Evolutionary conservation across 2,329 filamentous ascomycete species (phyloP), one percentile per base, ranked within the genome.

Genomic region (Penicillium sclerotigenum): DNA sequence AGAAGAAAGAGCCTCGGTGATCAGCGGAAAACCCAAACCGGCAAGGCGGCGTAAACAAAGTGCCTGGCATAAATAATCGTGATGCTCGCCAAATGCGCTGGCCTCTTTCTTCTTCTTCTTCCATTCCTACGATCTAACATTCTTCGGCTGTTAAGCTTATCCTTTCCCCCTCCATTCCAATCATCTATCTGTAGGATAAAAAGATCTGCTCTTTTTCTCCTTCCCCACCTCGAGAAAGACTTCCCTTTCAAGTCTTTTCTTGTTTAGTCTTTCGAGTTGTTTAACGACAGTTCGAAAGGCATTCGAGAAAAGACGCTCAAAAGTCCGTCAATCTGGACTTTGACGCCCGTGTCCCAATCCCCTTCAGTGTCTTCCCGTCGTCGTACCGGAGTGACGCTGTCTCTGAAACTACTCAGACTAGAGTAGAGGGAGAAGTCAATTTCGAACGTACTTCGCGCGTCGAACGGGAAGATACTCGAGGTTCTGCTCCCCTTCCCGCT

Each of bases 291-390:
- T 77, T 76, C 74, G 74, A 74, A 75, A 76, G 74, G 71, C 71
- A 74, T 85, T 85, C 84, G 85, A 90, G 87, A 87, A 86, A 82
- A 83, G 85, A 80, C 86, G 48, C 48, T 51, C 81, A 80, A 78
- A 86, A 89, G 87, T 87, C 88, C 88, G 90, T 82, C 90, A 97
- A 91, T 84, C 92, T 97, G 92, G 92, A 97, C 90, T 97, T 96
- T 94, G 92, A 96, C 89, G 91, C 92, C 82, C 90, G 91, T 81
- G 90, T 97, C 81, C 91, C 93, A 84, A 94, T 97, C 81, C 93
- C 93, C 82, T 96, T 97, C 87, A 97, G 91, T 90, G 89, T 97
- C 89, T 97, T 97, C 87, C 93, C 93, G 83, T 96, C 91, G 80
- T 90, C 91, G 81, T 97, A 97, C 86, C 86, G 89, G 80, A 87